A percentile compares a stretch with the other conserved stretches of the same genome.
Conservation (phyloP, 108 stramenopile species). For the Cyclotella baltica region DNA sequence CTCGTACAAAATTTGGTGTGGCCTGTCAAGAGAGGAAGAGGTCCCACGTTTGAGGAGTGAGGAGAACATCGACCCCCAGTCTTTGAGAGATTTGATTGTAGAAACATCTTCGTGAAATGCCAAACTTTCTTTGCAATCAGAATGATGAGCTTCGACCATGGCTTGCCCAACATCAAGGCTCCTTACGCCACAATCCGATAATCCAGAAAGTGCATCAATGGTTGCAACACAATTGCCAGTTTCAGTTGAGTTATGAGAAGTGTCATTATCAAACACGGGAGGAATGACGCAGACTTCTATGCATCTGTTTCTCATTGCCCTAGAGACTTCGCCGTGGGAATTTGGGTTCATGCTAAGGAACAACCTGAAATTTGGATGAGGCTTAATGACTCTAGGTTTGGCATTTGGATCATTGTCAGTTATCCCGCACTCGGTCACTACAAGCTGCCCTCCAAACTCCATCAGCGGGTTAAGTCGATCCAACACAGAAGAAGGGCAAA, state of each 20-base stretch:
- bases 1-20: conserved; percentile 50
- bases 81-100: conserved; percentile 48
- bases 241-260: conserved; percentile 3
- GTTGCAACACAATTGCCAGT: conserved; percentile 23
- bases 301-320: conserved; percentile 99
- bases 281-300: conserved; percentile 87
- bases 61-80: conserved; percentile 46
- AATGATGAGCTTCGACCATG: conserved; percentile 40
- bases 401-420: conserved; percentile 50
- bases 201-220: conserved; percentile 43
- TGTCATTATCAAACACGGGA: conserved; percentile 8
- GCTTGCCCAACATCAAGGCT: conserved; percentile 30
- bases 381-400: conserved; percentile 74
- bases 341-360: conserved; percentile 93
- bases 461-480: conserved; percentile 97
- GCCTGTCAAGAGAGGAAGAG: conserved; percentile 22
- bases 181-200: conserved; percentile 43
- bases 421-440: conserved; percentile 93
- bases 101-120: conserved; percentile 42
- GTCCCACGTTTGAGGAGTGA: conserved; percentile 53
- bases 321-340: conserved; percentile 92
- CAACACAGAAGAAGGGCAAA: conserved; percentile 95
- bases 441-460: conserved; percentile 92
- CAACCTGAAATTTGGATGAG: conserved; percentile 95
- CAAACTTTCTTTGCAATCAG: conserved; percentile 34